These are phyloP conservation scores for Rhodotorula sp. DNA, from an alignment of 1,284 basidiomycete species.

Conservation along the genomic window DNA sequence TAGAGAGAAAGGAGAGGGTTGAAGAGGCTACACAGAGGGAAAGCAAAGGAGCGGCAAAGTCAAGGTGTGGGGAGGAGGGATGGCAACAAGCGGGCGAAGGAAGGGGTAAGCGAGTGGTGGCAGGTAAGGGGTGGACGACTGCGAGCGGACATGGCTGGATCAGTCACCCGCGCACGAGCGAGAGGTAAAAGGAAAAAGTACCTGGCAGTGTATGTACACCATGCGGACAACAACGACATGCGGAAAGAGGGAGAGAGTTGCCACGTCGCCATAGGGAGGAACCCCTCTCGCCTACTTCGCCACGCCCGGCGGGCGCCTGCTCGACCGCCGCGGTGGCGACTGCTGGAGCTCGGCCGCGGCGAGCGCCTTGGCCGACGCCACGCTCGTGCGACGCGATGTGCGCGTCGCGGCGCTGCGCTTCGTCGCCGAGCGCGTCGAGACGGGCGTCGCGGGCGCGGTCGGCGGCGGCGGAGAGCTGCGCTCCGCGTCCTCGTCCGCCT, in stretches of 20 bases:
- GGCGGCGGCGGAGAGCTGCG: not conserved
- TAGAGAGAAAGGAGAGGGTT: not conserved
- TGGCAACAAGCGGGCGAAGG: not conserved
- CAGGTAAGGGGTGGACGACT: no score
- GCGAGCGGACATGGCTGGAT: not conserved
- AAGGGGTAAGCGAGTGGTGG: not conserved
- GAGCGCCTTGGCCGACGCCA: not conserved
- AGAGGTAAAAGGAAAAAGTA: not conserved
- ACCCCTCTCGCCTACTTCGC: not conserved
- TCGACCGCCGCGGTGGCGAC: conserved; percentile 9
- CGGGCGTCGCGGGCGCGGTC: not conserved
- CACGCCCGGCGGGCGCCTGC: not conserved
- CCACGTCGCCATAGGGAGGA: not conserved
- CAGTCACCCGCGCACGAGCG: not conserved
- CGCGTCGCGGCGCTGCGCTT: not conserved
- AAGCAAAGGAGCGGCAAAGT: no score
- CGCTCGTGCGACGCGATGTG: not conserved
- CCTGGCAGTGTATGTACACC: conserved; percentile 2
- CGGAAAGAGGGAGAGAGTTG: not conserved
- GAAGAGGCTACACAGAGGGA: not conserved
- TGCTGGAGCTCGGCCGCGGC: not conserved
- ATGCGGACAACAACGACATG: conserved; percentile 2
- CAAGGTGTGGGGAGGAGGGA: no score
- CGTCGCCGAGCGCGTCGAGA: not conserved
- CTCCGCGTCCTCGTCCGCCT: not conserved